Conservation (phyloP, 1,284 basidiomycete genomes). For the Cutaneotrichosporon curvatum region DNA sequence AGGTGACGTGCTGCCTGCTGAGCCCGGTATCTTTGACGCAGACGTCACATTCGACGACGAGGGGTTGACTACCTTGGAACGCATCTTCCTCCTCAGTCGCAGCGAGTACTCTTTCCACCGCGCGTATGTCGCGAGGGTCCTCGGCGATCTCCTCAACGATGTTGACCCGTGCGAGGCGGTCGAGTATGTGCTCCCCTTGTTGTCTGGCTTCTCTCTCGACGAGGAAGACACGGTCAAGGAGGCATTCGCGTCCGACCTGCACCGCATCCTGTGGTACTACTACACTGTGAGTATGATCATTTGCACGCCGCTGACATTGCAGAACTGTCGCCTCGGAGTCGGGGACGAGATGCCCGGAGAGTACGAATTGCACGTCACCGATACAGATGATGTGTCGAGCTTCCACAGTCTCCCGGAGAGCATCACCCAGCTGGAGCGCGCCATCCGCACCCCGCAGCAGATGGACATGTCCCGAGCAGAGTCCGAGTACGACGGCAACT, state of each 20-base stretch:
- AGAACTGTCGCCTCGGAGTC: constrained; percentile 22
- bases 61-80: constrained; percentile 74
- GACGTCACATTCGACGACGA: constrained; percentile 53
- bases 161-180: constrained; percentile 82
- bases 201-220: constrained; percentile 80
- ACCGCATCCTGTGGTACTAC: constrained; percentile 89
- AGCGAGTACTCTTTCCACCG: constrained; percentile 77
- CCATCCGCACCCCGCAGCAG: constrained; percentile 1
- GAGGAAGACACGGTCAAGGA: constrained; percentile 88
- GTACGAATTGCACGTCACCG: not conserved
- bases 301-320: not conserved
- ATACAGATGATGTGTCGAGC: not conserved
- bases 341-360: constrained; percentile 8
- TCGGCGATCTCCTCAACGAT: constrained; percentile 65
- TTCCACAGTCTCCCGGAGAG: constrained; percentile 5
- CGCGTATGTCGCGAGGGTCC: constrained; percentile 72
- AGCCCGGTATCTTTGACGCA: constrained; percentile 19
- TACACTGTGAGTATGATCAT: constrained; percentile 57
- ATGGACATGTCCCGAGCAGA: too few relatives aligned
- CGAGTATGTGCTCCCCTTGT: constrained; percentile 85
- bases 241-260: constrained; percentile 74
- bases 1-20: constrained; percentile 34
- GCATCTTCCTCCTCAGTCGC: constrained; percentile 86
- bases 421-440: constrained; percentile 2
- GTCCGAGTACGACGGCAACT: too few relatives aligned